These are phyloP conservation scores for Canna indica DNA, from an alignment of 176 grass and related monocot genomes.

Conservation along the genomic window DNA sequence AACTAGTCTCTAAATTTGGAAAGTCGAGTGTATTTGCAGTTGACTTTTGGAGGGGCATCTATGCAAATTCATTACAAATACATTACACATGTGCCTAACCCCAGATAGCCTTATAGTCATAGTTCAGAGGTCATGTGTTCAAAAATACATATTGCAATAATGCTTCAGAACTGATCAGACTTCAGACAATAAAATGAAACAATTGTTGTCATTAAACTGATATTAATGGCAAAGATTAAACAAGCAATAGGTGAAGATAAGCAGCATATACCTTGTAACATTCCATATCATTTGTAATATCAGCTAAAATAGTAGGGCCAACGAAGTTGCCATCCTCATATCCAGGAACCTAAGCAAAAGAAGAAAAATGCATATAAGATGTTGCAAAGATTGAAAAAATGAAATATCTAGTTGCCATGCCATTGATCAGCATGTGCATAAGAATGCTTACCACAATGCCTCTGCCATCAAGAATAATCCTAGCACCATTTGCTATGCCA, in stretches of 20 bases:
- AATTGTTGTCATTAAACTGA: not conserved
- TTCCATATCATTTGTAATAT: conserved; percentile 73
- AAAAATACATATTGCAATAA: too few species aligned
- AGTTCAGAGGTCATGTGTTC: too few species aligned
- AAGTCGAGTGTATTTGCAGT: too few species aligned
- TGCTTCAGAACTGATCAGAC: not conserved
- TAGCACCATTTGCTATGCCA: conserved; percentile 55
- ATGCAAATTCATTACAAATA: not conserved
- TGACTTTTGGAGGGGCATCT: not conserved
- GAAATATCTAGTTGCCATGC: too few species aligned
- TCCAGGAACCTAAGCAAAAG: conserved; percentile 46
- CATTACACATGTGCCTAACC: not conserved
- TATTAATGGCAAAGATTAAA: not conserved
- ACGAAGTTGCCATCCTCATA: conserved; percentile 84
- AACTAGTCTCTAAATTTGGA: too few species aligned
- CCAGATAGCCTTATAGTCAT: too few species aligned
- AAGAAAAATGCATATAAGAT: not conserved
- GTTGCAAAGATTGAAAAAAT: too few species aligned
- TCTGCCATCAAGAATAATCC: conserved; percentile 81
- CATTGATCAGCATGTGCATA: not conserved
- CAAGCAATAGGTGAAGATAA: not conserved
- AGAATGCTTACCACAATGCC: conserved; percentile 50
- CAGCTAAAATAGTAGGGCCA: conserved; percentile 82
- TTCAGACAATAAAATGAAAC: not conserved
- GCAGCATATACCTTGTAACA: conserved; percentile 63